phyloP scores from a whole-genome alignment of 371 early-diverging fungal genomes.

The Conidiobolus incongruus region DNA sequence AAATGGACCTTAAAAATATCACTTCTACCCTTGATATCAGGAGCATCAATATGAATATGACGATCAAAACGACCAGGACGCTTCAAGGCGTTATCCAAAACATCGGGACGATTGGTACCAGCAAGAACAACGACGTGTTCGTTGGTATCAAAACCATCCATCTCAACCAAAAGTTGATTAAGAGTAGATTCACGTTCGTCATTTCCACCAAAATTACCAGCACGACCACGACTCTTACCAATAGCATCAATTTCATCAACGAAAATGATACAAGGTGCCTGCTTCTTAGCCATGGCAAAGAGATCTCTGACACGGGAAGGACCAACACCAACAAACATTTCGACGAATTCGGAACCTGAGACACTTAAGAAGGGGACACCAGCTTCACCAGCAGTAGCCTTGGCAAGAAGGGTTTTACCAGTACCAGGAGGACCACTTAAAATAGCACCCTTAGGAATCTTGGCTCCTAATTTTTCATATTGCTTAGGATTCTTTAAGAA shows the following conservation, averaged over 20 bases:
- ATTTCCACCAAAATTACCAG: slow-evolving; percentile 81
- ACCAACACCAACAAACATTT: slow-evolving; percentile 99
- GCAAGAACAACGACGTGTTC: slow-evolving; percentile 89
- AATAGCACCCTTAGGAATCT: slow-evolving; percentile 99
- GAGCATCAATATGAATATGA: slow-evolving; percentile 88
- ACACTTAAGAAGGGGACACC: slow-evolving; percentile 94
- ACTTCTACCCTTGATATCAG: slow-evolving; percentile 86
- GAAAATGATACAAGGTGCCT: slow-evolving; percentile 96
- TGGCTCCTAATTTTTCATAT: slow-evolving; percentile 97
- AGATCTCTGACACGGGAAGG: slow-evolving; percentile 94
- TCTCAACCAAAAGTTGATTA: slow-evolving; percentile 95
- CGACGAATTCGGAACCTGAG: slow-evolving; percentile 97
- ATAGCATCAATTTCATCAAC: slow-evolving; percentile 99
- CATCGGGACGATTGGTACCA: slow-evolving; percentile 88
- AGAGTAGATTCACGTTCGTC: slow-evolving; percentile 96
- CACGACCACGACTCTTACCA: slow-evolving; percentile 90
- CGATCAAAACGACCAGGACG: slow-evolving; percentile 98
- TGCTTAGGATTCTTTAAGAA: slow-evolving; percentile 93
- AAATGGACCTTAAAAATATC: slow-evolving; percentile 92
- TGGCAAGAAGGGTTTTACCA: too few relatives aligned
- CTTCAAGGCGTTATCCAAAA: slow-evolving; percentile 76
- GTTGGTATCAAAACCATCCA: slow-evolving; percentile 92
- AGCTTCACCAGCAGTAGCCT: slow-evolving; percentile 98
- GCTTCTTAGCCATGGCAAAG: slow-evolving; percentile 91
- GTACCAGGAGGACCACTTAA: slow-evolving; percentile 97